Evolutionary conservation across 441 rosid genomes (phyloP).

Genomic region (Geranium incanum): DNA sequence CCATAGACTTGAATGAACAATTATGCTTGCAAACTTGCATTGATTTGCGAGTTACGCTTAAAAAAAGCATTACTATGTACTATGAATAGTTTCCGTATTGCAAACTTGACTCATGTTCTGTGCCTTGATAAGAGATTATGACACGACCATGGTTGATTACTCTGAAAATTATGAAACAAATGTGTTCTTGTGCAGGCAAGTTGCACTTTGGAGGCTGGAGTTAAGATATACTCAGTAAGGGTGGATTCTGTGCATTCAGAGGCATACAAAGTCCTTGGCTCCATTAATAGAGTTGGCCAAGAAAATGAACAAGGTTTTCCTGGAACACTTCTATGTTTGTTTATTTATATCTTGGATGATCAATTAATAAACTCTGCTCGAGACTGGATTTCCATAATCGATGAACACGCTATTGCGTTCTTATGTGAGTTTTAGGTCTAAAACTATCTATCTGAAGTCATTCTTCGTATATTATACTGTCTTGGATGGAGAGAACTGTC

Average conservation of each 20-base stretch:
- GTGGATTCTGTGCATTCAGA: conserved; percentile 91
- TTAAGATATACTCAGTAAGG: conserved; percentile 77
- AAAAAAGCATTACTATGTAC: background rate
- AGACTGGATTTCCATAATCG: background rate
- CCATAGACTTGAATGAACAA: background rate
- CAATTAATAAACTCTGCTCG: too few relatives aligned
- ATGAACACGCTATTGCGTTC: background rate
- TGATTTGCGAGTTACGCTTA: background rate
- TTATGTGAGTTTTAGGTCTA: background rate
- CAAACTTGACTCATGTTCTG: background rate
- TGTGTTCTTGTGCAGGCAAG: conserved; percentile 50
- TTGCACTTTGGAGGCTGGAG: conserved; percentile 95
- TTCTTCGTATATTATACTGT: background rate
- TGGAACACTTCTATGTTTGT: background rate
- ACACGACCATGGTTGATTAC: background rate
- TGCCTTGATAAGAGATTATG: background rate
- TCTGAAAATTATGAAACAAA: background rate
- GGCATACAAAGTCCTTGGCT: conserved; percentile 89
- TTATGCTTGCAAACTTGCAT: background rate
- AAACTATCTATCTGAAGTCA: background rate
- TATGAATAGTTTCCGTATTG: background rate
- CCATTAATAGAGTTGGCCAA: conserved; percentile 71
- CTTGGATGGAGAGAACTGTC: background rate
- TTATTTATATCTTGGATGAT: too few relatives aligned
- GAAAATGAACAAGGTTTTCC: conserved; percentile 50